Evolutionary conservation across 2,329 filamentous ascomycete genomes (phyloP), one percentile per base, ranked within the genome.

Genomic region (Pyrenochaeta sp.): DNA sequence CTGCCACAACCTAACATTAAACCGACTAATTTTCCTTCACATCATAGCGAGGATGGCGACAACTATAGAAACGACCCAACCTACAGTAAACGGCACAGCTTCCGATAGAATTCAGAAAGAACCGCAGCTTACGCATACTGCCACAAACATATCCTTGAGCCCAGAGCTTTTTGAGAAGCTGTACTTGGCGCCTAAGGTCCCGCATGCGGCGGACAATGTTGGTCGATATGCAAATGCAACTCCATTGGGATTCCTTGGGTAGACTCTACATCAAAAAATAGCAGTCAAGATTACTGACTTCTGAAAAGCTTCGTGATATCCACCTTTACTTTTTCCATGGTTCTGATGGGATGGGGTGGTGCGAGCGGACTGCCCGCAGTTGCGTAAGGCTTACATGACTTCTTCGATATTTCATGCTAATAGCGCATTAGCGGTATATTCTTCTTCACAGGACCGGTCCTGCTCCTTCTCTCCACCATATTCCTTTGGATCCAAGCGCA

Each of bases 401-500:
- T 9, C 27, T 3, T 8, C 19, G n/a, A 25, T 8, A 5, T 37
- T 28, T 22, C 30, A 28, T 51, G 19, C 48, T 56, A 24, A 53
- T 37, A 32, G 13, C 28, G 1, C 7, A 15, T 24, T 10, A 72
- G 68, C 9, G 76, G 76, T 6, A 78, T 79, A 55, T 70, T 82
- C 77, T 71, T 82, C 78, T 72, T 80, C 73, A 62, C 72, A 44
- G 83, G 83, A 0, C 83, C 82, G 1, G 66, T 84, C 12, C 78
- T 85, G 45, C 74, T 84, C 6, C 66, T 79, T 13, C 77, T 83
- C 34, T 74, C 79, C 30, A 80, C 81, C 54, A 79, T 85, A 6
- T 84, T 84, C 60, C 82, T 85, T 60, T 85, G 82, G 82, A 79
- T 85, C 45, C 67, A 70, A 44, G 59, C 58, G 0, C 70, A 73